Evolutionary conservation across 1,284 basidiomycete genomes (phyloP).

Genomic region (Heterobasidion parviporum): DNA sequence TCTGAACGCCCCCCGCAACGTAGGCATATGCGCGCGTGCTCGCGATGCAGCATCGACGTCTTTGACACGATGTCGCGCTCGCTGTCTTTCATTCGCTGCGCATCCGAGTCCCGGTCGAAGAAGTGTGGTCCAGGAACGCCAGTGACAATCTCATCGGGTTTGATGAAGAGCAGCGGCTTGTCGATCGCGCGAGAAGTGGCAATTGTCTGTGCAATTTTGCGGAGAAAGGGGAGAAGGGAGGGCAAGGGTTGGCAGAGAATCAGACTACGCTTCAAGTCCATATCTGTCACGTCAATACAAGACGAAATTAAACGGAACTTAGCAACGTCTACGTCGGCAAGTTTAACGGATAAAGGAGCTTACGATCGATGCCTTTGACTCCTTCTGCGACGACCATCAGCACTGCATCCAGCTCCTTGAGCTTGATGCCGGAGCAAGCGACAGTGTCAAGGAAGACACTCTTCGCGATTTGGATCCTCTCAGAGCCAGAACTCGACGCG

Average conservation of each 20-base stretch:
- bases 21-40: slow-evolving; percentile 36
- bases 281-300: no score
- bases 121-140: slow-evolving; percentile 34
- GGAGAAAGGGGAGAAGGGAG: neutral
- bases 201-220: neutral
- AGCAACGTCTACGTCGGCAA: neutral
- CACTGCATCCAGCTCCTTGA: slow-evolving; percentile 38
- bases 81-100: neutral
- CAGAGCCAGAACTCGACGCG: slow-evolving; percentile 41
- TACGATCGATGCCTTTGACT: slow-evolving; percentile 17
- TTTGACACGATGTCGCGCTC: slow-evolving; percentile 57
- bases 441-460: slow-evolving; percentile 53
- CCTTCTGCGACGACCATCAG: slow-evolving; percentile 30
- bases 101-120: slow-evolving; percentile 26
- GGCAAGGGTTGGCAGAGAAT: no score
- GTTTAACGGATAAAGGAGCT: neutral
- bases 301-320: no score
- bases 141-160: slow-evolving; percentile 57
- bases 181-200: slow-evolving; percentile 30
- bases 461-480: slow-evolving; percentile 55
- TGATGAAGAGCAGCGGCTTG: slow-evolving; percentile 62
- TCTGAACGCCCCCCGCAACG: slow-evolving; percentile 56
- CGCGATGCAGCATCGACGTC: slow-evolving; percentile 25
- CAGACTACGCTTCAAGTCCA: no score
- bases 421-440: slow-evolving; percentile 52